Conservation (phyloP, 352 stramenopile genomes). For the Globisporangium barbulae region DNA sequence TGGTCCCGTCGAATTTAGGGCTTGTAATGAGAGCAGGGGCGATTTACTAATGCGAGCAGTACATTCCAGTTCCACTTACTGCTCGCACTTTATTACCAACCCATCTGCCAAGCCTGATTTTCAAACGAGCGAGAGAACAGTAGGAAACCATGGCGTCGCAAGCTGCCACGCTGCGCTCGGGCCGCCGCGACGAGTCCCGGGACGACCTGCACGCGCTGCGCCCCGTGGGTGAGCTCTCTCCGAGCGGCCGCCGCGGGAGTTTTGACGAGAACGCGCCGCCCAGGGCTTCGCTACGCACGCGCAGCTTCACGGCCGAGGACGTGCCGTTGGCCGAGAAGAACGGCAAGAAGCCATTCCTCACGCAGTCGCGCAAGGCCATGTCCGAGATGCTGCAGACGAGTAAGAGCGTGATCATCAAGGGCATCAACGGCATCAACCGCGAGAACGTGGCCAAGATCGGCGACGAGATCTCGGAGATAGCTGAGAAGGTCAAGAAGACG, state of each 20-base stretch:
- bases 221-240: slow-evolving; percentile 46
- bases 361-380: slow-evolving; percentile 17
- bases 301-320: slow-evolving; percentile 82
- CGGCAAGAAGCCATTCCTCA: slow-evolving; percentile 42
- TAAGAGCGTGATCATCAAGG: slow-evolving; percentile 50
- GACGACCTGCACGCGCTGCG: slow-evolving; percentile 46
- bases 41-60: too few relatives aligned
- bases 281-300: slow-evolving; percentile 22
- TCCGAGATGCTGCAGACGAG: slow-evolving; percentile 56
- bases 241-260: slow-evolving; percentile 20
- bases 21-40: too few relatives aligned
- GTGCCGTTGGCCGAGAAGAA: slow-evolving; percentile 31
- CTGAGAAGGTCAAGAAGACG: slow-evolving; percentile 63
- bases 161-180: neutral
- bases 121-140: slow-evolving; percentile 3
- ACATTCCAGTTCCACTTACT: too few relatives aligned
- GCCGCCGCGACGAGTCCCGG: slow-evolving; percentile 31
- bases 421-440: slow-evolving; percentile 54
- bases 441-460: slow-evolving; percentile 43
- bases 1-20: too few relatives aligned
- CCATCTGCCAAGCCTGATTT: neutral
- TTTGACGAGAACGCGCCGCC: slow-evolving; percentile 15
- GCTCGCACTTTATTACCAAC: too few relatives aligned
- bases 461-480: slow-evolving; percentile 41
- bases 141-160: slow-evolving; percentile 11